Evolutionary conservation across 2,329 filamentous ascomycete genomes (phyloP).

Genomic region (Ceratocystis colombiana): DNA sequence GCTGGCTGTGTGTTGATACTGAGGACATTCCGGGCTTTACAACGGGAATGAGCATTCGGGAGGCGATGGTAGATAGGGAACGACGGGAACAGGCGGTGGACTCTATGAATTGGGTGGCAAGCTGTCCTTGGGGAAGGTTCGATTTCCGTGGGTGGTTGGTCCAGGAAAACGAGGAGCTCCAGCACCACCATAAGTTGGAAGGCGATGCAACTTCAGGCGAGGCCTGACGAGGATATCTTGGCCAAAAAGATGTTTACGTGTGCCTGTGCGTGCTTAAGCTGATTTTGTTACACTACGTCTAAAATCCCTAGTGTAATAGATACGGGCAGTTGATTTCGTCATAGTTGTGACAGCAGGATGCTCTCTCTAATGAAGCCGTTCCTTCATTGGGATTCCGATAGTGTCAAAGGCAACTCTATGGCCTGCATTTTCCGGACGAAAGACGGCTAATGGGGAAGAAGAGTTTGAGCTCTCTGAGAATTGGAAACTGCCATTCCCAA

Average conservation of each 20-base stretch:
- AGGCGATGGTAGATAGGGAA: conserved; percentile 38
- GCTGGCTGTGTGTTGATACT: conserved; percentile 45
- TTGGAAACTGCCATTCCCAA: too few relatives aligned
- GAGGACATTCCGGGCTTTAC: conserved; percentile 36
- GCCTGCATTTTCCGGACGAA: too few relatives aligned
- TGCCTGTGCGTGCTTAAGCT: too few relatives aligned
- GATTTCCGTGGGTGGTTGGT: conserved; percentile 31
- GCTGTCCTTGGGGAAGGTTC: conserved; percentile 42
- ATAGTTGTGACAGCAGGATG: too few relatives aligned
- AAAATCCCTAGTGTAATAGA: too few relatives aligned
- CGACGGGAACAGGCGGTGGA: conserved; percentile 36
- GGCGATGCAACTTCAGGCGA: background rate
- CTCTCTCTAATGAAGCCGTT: too few relatives aligned
- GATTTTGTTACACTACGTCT: too few relatives aligned
- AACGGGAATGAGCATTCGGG: conserved; percentile 35
- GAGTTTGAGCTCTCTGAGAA: too few relatives aligned
- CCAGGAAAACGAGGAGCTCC: background rate
- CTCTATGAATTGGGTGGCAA: conserved; percentile 35
- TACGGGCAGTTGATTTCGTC: too few relatives aligned
- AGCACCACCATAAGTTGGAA: background rate
- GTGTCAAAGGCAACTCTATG: too few relatives aligned
- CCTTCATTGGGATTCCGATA: too few relatives aligned
- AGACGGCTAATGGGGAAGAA: too few relatives aligned
- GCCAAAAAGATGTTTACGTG: background rate
- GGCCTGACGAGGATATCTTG: background rate